A percentile compares a stretch with the other conserved stretches of the same genome.
Evolutionary conservation across 148 eudicot species (phyloP).

Genomic region (Diospyros lotus): DNA sequence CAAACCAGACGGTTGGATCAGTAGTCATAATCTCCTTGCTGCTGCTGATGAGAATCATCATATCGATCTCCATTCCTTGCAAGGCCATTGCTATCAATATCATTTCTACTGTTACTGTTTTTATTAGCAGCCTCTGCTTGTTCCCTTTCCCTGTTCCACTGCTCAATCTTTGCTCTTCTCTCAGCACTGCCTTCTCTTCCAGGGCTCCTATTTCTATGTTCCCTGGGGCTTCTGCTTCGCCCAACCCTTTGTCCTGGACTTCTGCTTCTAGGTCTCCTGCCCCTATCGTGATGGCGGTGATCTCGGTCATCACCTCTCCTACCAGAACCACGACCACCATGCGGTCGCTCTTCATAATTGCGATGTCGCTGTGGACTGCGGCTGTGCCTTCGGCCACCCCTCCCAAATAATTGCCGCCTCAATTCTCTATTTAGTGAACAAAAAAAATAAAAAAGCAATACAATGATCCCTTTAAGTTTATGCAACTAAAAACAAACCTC

Average conservation of each 20-base stretch:
- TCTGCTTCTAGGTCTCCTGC: slow-evolving; percentile 84
- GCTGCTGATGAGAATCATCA: slow-evolving; percentile 28
- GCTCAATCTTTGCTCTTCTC: slow-evolving; percentile 96
- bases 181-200: slow-evolving; percentile 90
- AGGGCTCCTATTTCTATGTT: slow-evolving; percentile 76
- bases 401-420: slow-evolving; percentile 80
- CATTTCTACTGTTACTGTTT: slow-evolving; percentile 23
- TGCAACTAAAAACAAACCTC: too few relatives aligned
- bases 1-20: slow-evolving; percentile 44
- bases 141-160: slow-evolving; percentile 93
- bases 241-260: slow-evolving; percentile 85
- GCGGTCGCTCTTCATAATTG: slow-evolving; percentile 60
- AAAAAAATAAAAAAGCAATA: background rate
- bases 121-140: slow-evolving; percentile 39
- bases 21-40: slow-evolving; percentile 21
- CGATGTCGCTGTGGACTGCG: slow-evolving; percentile 65
- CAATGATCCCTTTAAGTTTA: background rate
- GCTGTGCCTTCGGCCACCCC: slow-evolving; percentile 61
- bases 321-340: slow-evolving; percentile 73
- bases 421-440: slow-evolving; percentile 50
- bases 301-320: slow-evolving; percentile 78
- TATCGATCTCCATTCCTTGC: slow-evolving; percentile 36
- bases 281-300: slow-evolving; percentile 55
- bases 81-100: slow-evolving; percentile 24
- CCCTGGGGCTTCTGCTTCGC: slow-evolving; percentile 84